Evolutionary conservation across 2,329 filamentous ascomycete species (phyloP).

Genomic region (Xylariales sp.): DNA sequence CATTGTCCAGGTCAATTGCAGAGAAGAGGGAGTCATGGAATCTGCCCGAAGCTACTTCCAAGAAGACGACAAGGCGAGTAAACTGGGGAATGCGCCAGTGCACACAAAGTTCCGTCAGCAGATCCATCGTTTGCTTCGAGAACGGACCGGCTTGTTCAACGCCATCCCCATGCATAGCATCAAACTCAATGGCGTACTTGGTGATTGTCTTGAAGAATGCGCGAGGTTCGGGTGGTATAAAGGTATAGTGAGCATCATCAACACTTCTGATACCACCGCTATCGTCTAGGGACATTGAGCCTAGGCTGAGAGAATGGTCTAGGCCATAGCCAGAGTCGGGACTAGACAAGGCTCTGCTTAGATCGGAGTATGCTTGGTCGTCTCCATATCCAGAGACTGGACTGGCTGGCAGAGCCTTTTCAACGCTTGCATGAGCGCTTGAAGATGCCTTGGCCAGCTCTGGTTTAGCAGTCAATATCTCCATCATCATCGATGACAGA

Average conservation of each 20-base stretch:
- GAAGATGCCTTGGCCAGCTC: slow-evolving; percentile 76
- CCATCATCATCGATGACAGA: slow-evolving; percentile 88
- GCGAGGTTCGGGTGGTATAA: slow-evolving; percentile 80
- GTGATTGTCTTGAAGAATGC: slow-evolving; percentile 79
- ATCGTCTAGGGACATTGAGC: slow-evolving; percentile 59
- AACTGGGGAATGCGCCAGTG: slow-evolving; percentile 87
- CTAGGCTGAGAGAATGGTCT: slow-evolving; percentile 66
- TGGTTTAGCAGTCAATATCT: slow-evolving; percentile 80
- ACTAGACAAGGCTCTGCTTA: slow-evolving; percentile 47
- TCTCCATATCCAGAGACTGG: slow-evolving; percentile 42
- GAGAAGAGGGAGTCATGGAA: slow-evolving; percentile 79
- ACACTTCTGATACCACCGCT: slow-evolving; percentile 46
- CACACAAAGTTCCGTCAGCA: slow-evolving; percentile 78
- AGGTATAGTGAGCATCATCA: slow-evolving; percentile 72
- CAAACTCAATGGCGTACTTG: slow-evolving; percentile 67
- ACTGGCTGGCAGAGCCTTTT: slow-evolving; percentile 56
- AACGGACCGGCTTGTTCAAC: slow-evolving; percentile 47
- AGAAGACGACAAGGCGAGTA: slow-evolving; percentile 71
- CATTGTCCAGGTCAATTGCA: slow-evolving; percentile 75
- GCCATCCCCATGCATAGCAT: slow-evolving; percentile 52
- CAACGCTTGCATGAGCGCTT: slow-evolving; percentile 37
- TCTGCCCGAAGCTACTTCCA: slow-evolving; percentile 82
- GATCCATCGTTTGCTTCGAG: slow-evolving; percentile 76
- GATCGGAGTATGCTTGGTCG: slow-evolving; percentile 48
- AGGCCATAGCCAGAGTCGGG: slow-evolving; percentile 40